Evolutionary conservation across 352 stramenopile genomes (phyloP), one percentile per base, ranked within the genome.

Genomic region (Phytophthora citrophthora): DNA sequence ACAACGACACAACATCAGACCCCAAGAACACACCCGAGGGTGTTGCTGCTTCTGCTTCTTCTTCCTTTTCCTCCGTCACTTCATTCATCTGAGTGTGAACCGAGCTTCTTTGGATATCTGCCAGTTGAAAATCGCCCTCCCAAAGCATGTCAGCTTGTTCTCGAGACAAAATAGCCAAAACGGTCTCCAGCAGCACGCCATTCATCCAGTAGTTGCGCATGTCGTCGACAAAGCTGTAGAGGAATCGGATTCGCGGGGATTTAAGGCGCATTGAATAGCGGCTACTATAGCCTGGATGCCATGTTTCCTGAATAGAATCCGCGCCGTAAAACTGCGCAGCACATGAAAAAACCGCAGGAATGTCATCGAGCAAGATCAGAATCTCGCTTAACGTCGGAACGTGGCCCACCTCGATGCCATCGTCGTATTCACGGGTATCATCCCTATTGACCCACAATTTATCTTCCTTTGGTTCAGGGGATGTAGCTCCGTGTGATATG

Each of bases 151-250:
- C 77, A 5, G 72, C 68, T 45, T 79, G 81, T 40, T 92, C 74
- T n/a, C 61, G 75, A 61, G 86, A 89, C 41, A 91, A 63, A 12
- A 87, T 85, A 2, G 57, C 58, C 44, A 88, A 68, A 10, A 91
- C 54, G 10, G 86, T 94, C 54, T 83, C 54, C 23, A 93, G 50
- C 34, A 94, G 38, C 31, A 86, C 61, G 15, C 88, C 88, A 18
- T 91, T 84, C 24, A 90, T 62, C 43, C 77, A 90, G 39, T 95
- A 94, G 5, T 79, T 76, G 16, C 81, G 79, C 47, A 95, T 76
- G 32, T 95, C 88, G 46, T 91, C 76, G 16, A 95, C 58, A 60
- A 95, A 94, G 32, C 82, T 87, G 61, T 93, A 93, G 20, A 95
- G 64, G 36, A 95, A 88, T 18, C 88, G 85, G 29, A 94, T 91